Evolutionary conservation across 2,329 filamentous ascomycete genomes (phyloP), one percentile per base, ranked within the genome.

Genomic region (Cercospora canescens): DNA sequence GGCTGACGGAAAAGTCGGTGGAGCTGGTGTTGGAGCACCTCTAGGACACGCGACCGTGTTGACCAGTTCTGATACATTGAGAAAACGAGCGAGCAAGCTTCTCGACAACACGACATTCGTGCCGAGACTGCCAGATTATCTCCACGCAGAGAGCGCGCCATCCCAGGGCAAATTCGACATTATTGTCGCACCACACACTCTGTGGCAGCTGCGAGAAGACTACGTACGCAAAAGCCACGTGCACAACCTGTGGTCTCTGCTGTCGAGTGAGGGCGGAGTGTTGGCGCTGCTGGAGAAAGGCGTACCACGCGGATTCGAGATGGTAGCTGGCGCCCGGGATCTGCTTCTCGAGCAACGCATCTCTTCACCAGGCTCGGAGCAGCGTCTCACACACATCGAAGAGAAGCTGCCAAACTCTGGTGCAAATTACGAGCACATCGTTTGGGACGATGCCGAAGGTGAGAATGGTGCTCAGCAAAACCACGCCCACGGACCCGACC

Each of bases 31-130:
- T 5, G 76, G 78, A 26, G 73, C 82, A 1, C 87, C 88, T 1
- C 83, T 86, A 3, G 91, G 92, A 1, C 93, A 90, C 76, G 90
- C 91, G 62, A 94, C 92, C 0, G 93, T 96, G 1, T 81, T 98
- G 3, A 88, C 91, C 2, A 93, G 89, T 0, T 91, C 92, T 0
- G 87, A 93, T 68, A 81, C 88, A 2, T 82, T 99, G 30, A 88
- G 93, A 18, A 84, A 91, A 63, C 90, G 93, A 34, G 84, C 93
- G 26, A 92, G 93, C 70, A 84, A 83, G 18, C 86, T 98, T 69
- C 82, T 99, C 12, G 86, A 96, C 39, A 90, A 97, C 76, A 98
- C 95, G 0, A 96, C 91, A 0, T 97, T 99, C 75, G 84, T 99
- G 7, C 94, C 94, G 7, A 89, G 94, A 4, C 81, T 98, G n/a